Percentiles rank a stretch among this genome's conserved stretches.
phyloP scores from a whole-genome alignment of 2,329 filamentous ascomycete species.

The Pyrenochaeta sp. region DNA sequence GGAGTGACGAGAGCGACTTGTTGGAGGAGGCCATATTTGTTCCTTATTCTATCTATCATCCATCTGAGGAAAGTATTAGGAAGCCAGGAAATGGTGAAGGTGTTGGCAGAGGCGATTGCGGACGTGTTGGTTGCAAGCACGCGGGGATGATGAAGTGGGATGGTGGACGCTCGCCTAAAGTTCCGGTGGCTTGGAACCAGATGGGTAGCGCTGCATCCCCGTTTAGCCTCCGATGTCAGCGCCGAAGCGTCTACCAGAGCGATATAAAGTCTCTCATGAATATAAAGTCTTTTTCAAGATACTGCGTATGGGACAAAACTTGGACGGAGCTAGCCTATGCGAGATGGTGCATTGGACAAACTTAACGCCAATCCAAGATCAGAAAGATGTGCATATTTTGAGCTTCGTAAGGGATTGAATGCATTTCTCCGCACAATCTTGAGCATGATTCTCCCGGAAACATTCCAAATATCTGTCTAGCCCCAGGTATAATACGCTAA shows the following conservation, averaged over 20 bases:
- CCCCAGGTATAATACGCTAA: not conserved
- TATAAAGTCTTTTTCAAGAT: too few species aligned
- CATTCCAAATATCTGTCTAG: not conserved
- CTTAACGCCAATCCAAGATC: too few species aligned
- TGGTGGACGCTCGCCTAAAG: slow-evolving; percentile 37
- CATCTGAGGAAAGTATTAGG: slow-evolving; percentile 27
- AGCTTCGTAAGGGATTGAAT: too few species aligned
- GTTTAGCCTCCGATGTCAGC: not conserved
- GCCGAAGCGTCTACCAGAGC: too few species aligned
- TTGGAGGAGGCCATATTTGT: slow-evolving; percentile 50
- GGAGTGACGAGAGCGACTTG: slow-evolving; percentile 62
- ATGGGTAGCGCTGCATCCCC: slow-evolving; percentile 12
- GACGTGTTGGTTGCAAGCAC: slow-evolving; percentile 35
- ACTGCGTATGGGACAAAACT: too few species aligned
- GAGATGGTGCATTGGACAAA: too few species aligned
- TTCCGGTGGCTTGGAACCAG: slow-evolving; percentile 13
- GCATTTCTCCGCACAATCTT: not conserved
- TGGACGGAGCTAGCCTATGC: too few species aligned
- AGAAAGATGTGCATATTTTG: too few species aligned
- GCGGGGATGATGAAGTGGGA: slow-evolving; percentile 40
- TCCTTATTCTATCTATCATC: slow-evolving; percentile 25
- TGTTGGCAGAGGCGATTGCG: slow-evolving; percentile 25
- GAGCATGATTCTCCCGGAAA: not conserved
- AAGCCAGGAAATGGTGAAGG: slow-evolving; percentile 3
- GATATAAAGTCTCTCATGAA: too few species aligned